Evolutionary conservation across 2,329 filamentous ascomycete species (phyloP).

Genomic region (Elsinoe australis): DNA sequence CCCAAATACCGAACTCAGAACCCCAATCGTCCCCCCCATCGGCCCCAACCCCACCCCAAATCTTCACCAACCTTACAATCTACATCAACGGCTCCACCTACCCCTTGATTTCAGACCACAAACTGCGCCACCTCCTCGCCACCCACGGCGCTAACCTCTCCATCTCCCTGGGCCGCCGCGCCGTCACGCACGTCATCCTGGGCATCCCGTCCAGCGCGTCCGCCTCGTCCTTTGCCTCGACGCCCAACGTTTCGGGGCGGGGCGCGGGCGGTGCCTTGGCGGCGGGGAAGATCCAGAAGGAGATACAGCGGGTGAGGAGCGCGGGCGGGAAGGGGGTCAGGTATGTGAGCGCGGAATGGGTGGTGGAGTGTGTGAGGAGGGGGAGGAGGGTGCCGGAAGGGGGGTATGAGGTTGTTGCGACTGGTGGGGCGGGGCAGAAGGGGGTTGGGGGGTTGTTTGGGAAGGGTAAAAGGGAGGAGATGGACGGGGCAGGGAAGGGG

Average conservation of each 20-base stretch:
- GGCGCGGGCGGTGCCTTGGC: constrained; percentile 69
- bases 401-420: constrained; percentile 48
- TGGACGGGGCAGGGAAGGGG: background rate
- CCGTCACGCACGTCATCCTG: constrained; percentile 80
- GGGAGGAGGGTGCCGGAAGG: constrained; percentile 68
- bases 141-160: constrained; percentile 66
- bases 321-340: constrained; percentile 60
- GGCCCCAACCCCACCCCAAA: constrained; percentile 21
- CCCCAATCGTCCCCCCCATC: background rate
- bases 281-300: constrained; percentile 70
- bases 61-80: constrained; percentile 62
- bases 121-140: constrained; percentile 68
- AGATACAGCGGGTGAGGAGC: constrained; percentile 53
- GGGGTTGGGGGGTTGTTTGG: constrained; percentile 8
- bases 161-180: constrained; percentile 60
- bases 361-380: constrained; percentile 72
- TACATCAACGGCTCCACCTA: constrained; percentile 85
- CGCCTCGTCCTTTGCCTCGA: constrained; percentile 25
- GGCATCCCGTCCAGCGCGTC: constrained; percentile 43
- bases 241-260: constrained; percentile 33
- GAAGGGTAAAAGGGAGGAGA: background rate
- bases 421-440: constrained; percentile 1
- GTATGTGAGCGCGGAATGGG: constrained; percentile 77
- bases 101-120: constrained; percentile 76
- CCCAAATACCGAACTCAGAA: background rate